Percentiles rank a stretch among this genome's conserved stretches.
Conservation (phyloP, 2,329 filamentous ascomycete species). For the Aspergillus carbonarius region DNA sequence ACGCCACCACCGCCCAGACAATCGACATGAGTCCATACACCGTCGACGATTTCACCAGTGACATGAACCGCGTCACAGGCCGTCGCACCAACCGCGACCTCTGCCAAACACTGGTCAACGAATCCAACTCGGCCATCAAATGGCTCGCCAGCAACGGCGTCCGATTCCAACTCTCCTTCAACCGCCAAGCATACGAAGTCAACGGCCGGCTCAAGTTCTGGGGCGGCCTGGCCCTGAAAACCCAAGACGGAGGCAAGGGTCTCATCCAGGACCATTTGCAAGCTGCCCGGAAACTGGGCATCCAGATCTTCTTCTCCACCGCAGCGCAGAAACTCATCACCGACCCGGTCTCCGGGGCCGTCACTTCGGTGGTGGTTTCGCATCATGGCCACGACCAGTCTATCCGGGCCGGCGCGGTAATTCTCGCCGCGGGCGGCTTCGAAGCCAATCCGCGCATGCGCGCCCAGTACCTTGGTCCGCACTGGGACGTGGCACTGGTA, state of each 20-base stretch:
- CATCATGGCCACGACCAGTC: slow-evolving; percentile 8
- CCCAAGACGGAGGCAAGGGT: slow-evolving; percentile 60
- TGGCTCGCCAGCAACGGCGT: slow-evolving; percentile 59
- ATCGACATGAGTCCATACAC: slow-evolving; percentile 63
- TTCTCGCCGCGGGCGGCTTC: slow-evolving; percentile 59
- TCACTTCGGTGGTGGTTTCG: slow-evolving; percentile 24
- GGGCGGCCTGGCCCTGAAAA: slow-evolving; percentile 64
- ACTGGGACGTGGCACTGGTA: slow-evolving; percentile 63
- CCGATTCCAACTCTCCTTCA: slow-evolving; percentile 61
- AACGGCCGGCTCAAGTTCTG: slow-evolving; percentile 63
- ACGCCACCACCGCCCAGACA: slow-evolving; percentile 43
- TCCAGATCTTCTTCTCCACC: slow-evolving; percentile 51
- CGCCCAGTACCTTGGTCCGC: slow-evolving; percentile 55
- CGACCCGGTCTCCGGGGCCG: slow-evolving; percentile 17
- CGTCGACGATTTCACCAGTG: slow-evolving; percentile 52
- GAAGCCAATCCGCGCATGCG: slow-evolving; percentile 61
- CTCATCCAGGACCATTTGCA: slow-evolving; percentile 52
- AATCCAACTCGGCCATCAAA: slow-evolving; percentile 53
- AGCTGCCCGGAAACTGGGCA: slow-evolving; percentile 45
- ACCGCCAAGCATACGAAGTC: slow-evolving; percentile 66
- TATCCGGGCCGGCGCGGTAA: slow-evolving; percentile 25
- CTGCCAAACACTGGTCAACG: slow-evolving; percentile 50
- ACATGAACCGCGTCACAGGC: slow-evolving; percentile 58
- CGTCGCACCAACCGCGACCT: slow-evolving; percentile 55
- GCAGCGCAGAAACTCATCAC: slow-evolving; percentile 35